Base-by-base conservation (phyloP, 2,329 filamentous ascomycete species). In the Tolypocladium pustulatum region DNA sequence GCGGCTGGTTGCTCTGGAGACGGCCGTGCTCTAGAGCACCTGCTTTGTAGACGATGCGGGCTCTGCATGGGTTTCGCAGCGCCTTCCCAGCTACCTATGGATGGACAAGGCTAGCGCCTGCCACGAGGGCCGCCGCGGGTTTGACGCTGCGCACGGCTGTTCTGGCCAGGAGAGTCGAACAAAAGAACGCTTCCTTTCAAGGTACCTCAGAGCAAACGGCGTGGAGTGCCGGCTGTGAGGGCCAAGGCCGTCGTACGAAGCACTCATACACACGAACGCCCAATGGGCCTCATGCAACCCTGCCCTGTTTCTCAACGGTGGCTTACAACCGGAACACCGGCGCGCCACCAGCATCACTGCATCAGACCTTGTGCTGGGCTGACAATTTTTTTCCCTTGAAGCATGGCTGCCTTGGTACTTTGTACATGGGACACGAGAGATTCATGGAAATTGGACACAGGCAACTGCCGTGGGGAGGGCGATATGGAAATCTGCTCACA, bases 251-350 rank as follows among this genome's bases (percentile, higher is more conserved):
- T 34, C 54, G n/a, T 41, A 41, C n/a, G n/a, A 40, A 9, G 30
- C 38, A 40, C n/a, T n/a, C n/a, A n/a, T n/a, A n/a, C n/a, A n/a
- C n/a, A n/a, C n/a, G n/a, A n/a, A n/a, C n/a, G n/a, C n/a, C n/a
- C n/a, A n/a, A n/a, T n/a, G n/a, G n/a, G n/a, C n/a, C n/a, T n/a
- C 52, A 58, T 55, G 53, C 52, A 54, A 54, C 41, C 40, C 41
- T 58, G 57, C 52, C 52, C 38, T 58, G 53, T 30, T 58, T 58
- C 37, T 58, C 22, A 36, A 22, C 8, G 30, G 49, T 53, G 49
- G 49, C 49, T 46, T 49, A 25, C 41, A 27, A n/a, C 20, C 12
- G 49, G 22, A 34, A 56, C 43, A 32, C 22, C 32, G 17, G 20
- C 30, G 32, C 37, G 46, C 38, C 56, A 54, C 56, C 40, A 54